Evolutionary conservation across 176 grass and related monocot genomes (phyloP).

Genomic region (Olyra latifolia): DNA sequence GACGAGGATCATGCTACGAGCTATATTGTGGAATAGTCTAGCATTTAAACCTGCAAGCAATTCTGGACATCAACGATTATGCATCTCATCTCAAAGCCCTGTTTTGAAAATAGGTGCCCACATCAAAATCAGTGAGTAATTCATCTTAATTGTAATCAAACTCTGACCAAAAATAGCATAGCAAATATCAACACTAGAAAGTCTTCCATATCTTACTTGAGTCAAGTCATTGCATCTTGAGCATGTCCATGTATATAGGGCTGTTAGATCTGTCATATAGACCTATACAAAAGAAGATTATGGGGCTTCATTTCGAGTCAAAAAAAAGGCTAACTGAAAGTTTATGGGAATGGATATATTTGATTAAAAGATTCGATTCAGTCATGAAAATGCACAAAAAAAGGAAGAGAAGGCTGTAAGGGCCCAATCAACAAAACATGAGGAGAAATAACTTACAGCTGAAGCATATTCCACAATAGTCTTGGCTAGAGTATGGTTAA

Average conservation of each 20-base stretch:
- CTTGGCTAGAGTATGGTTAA: conserved; percentile 76
- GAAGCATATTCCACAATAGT: conserved; percentile 88
- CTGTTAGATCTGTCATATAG: conserved; percentile 69
- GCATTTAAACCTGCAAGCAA: conserved; percentile 77
- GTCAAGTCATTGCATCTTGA: conserved; percentile 84
- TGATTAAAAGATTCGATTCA: neutral
- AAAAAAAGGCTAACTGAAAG: neutral
- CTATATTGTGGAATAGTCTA: neutral
- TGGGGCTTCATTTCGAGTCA: neutral
- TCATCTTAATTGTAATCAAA: neutral
- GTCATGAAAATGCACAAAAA: neutral
- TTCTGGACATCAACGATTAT: conserved; percentile 84
- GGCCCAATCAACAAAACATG: neutral
- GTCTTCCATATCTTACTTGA: conserved; percentile 44
- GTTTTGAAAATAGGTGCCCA: conserved; percentile 28
- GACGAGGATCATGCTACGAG: neutral
- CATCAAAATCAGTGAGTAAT: conserved; percentile 8
- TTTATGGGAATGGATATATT: neutral
- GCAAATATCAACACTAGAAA: neutral
- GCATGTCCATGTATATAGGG: conserved; percentile 77
- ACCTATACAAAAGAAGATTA: conserved; percentile 36
- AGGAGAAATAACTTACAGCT: conserved; percentile 66
- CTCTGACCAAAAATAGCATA: conserved; percentile 3
- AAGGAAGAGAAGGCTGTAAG: neutral
- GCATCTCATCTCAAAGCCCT: conserved; percentile 86